Base-by-base conservation (phyloP, 2,329 filamentous ascomycete genomes). In the Arthrobotrys sphaeroides region DNA sequence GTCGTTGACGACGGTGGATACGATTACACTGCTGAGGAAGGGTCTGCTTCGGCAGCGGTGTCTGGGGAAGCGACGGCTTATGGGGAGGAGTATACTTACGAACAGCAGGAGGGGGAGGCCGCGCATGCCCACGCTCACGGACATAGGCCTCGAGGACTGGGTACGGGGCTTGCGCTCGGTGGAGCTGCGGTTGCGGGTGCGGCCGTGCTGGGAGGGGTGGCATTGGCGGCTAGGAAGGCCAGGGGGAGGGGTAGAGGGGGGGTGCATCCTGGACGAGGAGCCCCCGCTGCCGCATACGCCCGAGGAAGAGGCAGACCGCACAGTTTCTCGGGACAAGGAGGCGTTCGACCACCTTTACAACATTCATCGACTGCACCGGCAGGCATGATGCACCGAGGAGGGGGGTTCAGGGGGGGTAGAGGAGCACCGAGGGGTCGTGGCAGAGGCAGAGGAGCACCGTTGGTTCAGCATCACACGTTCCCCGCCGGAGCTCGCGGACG, bases 261-360 rank as follows among this genome's bases (percentile, higher is more conserved):
- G 9, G 38, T 24, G 5, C 22, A 26, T 3, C 16, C 26, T 16
- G 59, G 51, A 13, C 31, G 62, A 53, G 45, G 66, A 47, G 51
- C 42, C 4, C 5, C 24, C 1, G 59, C 28, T 16, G 49, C 24
- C 16, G 40, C 20, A 5, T 20, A 13, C 16, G 38, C 18, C 10
- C 49, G 67, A 62, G 67, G 38, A n/a, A 33, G 69, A 38, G 69
- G 69, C 28, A 28, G 69, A 13, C 69, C 61, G 16, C 70, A 74
- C 28, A 59, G 53, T 5, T 40, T 74, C 31, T 49, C 47, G 10
- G 47, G 47, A 9, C 47, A 53, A 33, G 47, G 47, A 33, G 64
- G 9, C 2, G 42, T 40, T 24, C 55, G 24, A 28, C 53, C 61
- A 12, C 70, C 70, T 1, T 16, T 64, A 10, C n/a, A 43, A 24